phyloP scores from a whole-genome alignment of 2,329 filamentous ascomycete genomes.

The Aureobasidium sp. region DNA sequence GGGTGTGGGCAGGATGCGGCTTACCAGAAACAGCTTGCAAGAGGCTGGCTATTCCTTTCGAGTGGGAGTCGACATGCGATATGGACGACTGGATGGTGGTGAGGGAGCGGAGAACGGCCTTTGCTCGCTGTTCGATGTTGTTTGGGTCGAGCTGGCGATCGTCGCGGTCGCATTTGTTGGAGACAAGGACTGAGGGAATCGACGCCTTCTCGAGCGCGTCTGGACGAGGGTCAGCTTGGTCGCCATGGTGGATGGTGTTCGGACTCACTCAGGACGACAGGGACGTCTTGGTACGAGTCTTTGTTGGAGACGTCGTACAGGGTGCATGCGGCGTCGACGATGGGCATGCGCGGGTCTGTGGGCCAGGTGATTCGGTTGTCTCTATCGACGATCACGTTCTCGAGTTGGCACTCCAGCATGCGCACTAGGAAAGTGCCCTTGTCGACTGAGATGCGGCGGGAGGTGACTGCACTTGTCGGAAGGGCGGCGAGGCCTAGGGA shows the following conservation, averaged over 20 bases:
- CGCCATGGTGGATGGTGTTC: not conserved
- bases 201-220: constrained; percentile 66
- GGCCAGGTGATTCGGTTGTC: constrained; percentile 50
- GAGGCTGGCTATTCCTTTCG: constrained; percentile 67
- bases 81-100: constrained; percentile 66
- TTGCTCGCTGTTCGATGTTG: constrained; percentile 56
- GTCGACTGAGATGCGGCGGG: constrained; percentile 49
- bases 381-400: constrained; percentile 42
- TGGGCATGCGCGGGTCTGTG: constrained; percentile 61
- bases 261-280: constrained; percentile 67
- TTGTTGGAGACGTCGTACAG: constrained; percentile 81
- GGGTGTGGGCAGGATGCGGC: not conserved
- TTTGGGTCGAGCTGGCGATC: constrained; percentile 63
- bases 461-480: constrained; percentile 31
- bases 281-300: constrained; percentile 64
- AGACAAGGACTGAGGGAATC: constrained; percentile 71
- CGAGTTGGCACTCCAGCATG: constrained; percentile 46
- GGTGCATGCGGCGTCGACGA: constrained; percentile 73
- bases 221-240: constrained; percentile 29
- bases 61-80: constrained; percentile 61
- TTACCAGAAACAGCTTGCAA: constrained; percentile 50
- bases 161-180: constrained; percentile 79
- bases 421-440: constrained; percentile 48
- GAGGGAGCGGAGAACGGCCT: constrained; percentile 51
- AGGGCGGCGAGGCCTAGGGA: constrained; percentile 45